Percentiles rank a stretch among this genome's conserved stretches.
These are phyloP conservation scores for Xylariaceae sp. DNA, from an alignment of 2,329 filamentous ascomycete genomes.

Conservation along the genomic window DNA sequence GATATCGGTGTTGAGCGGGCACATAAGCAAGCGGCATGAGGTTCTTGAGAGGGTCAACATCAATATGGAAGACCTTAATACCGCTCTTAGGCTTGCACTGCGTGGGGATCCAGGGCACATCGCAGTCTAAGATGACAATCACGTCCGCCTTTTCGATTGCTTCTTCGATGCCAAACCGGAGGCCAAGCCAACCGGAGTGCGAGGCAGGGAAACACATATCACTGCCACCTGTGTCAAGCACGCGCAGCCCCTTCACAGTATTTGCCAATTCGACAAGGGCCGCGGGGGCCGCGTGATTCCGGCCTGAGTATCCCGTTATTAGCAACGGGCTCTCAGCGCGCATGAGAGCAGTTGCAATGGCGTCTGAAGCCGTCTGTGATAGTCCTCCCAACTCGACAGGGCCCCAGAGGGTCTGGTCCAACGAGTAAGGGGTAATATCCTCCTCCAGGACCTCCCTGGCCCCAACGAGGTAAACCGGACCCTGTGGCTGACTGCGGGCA, in stretches of 20 bases:
- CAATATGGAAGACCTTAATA: constrained; percentile 57
- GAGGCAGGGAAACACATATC: constrained; percentile 77
- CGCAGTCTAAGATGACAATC: constrained; percentile 80
- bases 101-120: constrained; percentile 91
- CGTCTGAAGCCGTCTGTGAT: constrained; percentile 45
- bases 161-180: constrained; percentile 70
- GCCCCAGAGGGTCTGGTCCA: constrained; percentile 66
- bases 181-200: constrained; percentile 62
- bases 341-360: constrained; percentile 58
- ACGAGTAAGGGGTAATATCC: constrained; percentile 66
- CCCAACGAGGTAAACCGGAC: constrained; percentile 73
- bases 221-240: constrained; percentile 70
- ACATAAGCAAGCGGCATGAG: constrained; percentile 72
- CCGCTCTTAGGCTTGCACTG: constrained; percentile 51
- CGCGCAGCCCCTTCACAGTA: constrained; percentile 60
- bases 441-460: constrained; percentile 82
- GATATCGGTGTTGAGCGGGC: constrained; percentile 58
- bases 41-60: constrained; percentile 62
- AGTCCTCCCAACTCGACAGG: constrained; percentile 62
- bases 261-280: constrained; percentile 64
- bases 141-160: constrained; percentile 72
- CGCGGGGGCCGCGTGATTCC: constrained; percentile 58
- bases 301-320: constrained; percentile 65
- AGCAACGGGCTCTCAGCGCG: constrained; percentile 61
- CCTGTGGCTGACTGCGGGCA: constrained; percentile 68